Base-by-base conservation (phyloP, 257 asterid species). In the Capsicum pubescens region DNA sequence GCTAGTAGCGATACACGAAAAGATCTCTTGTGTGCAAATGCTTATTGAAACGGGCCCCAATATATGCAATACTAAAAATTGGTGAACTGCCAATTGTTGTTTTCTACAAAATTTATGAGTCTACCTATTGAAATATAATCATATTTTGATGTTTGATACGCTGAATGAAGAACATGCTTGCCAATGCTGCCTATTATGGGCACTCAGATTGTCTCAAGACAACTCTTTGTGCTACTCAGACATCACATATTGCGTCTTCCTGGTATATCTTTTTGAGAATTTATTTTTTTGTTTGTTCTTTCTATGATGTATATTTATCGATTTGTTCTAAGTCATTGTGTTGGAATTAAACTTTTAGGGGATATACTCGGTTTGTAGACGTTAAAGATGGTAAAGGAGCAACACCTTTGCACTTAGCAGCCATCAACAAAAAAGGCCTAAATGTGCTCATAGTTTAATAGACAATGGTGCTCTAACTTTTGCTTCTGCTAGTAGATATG, bases 1-100 rank as follows among this genome's bases (percentile, higher is more conserved):
- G 99, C 85, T 97, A 90, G 99, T 98, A 82, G 95, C 99, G 88
- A 93, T 97, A 98, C 98, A 97, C 77, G 99, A 98, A 78, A 97
- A 93, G 93, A 88, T 93, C 91, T 84, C 91, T 10, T 93, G 98
- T 87, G 94, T 95, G 85, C 84, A 87, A 86, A 93, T 90, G 91
- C 95, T 97, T 56, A 97, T 95, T 56, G 95, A 92, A 88, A 93
- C 97, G 17, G 99, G 99, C 83, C 97, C 98, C 42, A 93, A 95
- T 90, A 98, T 95, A 87, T 85, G 95, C 67, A 16, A 59, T 69
- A 17, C 64, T 9, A 66, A 2, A 32, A 67, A 13, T 17, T n/a
- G 11, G 12, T 46, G 15, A 9, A 72, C 59, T 72, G 21, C 14
- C 3, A 15, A 69, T 16, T 55, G 21, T 44, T 50, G 56, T 82